Evolutionary conservation across 2,329 filamentous ascomycete genomes (phyloP), one percentile per base, ranked within the genome.

Genomic region (Fusarium clavum): DNA sequence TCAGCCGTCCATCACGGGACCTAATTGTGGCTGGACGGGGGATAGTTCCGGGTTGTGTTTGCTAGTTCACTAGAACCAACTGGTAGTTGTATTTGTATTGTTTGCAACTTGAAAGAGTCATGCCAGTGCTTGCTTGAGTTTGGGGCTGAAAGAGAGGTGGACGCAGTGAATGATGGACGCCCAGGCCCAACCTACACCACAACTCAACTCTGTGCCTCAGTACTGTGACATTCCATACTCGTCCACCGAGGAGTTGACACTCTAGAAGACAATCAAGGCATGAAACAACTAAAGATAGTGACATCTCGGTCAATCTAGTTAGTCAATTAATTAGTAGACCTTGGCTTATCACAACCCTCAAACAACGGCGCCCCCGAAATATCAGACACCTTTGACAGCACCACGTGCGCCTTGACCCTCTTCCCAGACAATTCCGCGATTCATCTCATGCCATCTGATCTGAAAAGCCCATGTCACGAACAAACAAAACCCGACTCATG

Each of bases 401-500:
- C 70, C 70, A 74, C 70, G 72, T 74, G 72, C 65, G 52, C 68
- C 66, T 54, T 65, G 61, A 59, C 61, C 45, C 53, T 46, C 51
- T 63, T 47, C 22, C 41, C 25, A 38, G 34, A 38, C 34, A 38
- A 14, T 53, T 53, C 49, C 24, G 34, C 49, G 49, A 53, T 53
- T 53, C 49, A 53, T 53, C 49, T 48, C 34, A 63, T 64, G 29
- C 59, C 34, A 25, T 61, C 53, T 61, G 56, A 40, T 38, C 56
- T 38, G 10, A 38, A 38, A 38, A 38, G 34, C 34, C 34, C 34
- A 52, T 41, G 34, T 12, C 34, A 25, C 34, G 38, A 53, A 24
- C 49, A 53, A 53, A 43, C 34, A 53, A 29, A 52, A 40, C 25
- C 34, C 57, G 70, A 74, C 69, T 75, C 72, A 62, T 38, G 34